A percentile compares a stretch with the other conserved stretches of the same genome.
Evolutionary conservation across 805 yeast genomes (phyloP).

Genomic region (Candida stauntonica): DNA sequence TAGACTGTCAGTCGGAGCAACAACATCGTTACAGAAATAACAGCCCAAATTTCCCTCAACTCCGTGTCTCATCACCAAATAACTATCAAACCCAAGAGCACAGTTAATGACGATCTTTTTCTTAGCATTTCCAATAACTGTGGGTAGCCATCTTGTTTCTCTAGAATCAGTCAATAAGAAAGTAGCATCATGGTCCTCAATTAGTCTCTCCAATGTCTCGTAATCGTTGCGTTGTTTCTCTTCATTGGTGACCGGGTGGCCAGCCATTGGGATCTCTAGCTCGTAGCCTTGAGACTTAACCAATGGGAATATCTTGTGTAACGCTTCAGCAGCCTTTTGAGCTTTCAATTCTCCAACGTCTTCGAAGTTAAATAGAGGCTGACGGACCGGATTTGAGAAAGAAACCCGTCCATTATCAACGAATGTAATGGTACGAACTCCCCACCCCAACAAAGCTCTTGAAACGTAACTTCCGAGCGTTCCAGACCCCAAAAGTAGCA

Average conservation of each 20-base stretch:
- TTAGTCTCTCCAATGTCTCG: conserved; percentile 46
- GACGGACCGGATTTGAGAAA: conserved; percentile 93
- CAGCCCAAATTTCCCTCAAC: conserved; percentile 58
- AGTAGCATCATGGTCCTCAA: conserved; percentile 67
- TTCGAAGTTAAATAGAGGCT: conserved; percentile 76
- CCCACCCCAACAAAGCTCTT: conserved; percentile 90
- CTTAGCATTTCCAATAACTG: conserved; percentile 66
- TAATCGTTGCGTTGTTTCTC: conserved; percentile 45
- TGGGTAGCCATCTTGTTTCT: conserved; percentile 97
- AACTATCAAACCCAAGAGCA: conserved; percentile 93
- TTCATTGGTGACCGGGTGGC: conserved; percentile 73
- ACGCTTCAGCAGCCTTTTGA: conserved; percentile 63
- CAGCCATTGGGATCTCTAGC: conserved; percentile 92
- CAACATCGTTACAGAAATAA: conserved; percentile 93
- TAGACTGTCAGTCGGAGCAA: conserved; percentile 88
- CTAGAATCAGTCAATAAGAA: conserved; percentile 90
- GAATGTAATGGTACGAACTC: conserved; percentile 77
- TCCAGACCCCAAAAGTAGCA: conserved; percentile 90
- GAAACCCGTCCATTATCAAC: conserved; percentile 89
- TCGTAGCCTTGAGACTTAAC: conserved; percentile 58
- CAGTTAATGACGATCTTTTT: conserved; percentile 81
- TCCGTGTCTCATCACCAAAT: conserved; percentile 93
- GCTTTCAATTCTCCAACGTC: conserved; percentile 84
- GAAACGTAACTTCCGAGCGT: conserved; percentile 92
- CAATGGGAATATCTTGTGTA: conserved; percentile 74